These are phyloP conservation scores for Passiflora organensis DNA, from an alignment of 345 rosid species.

Conservation along the genomic window DNA sequence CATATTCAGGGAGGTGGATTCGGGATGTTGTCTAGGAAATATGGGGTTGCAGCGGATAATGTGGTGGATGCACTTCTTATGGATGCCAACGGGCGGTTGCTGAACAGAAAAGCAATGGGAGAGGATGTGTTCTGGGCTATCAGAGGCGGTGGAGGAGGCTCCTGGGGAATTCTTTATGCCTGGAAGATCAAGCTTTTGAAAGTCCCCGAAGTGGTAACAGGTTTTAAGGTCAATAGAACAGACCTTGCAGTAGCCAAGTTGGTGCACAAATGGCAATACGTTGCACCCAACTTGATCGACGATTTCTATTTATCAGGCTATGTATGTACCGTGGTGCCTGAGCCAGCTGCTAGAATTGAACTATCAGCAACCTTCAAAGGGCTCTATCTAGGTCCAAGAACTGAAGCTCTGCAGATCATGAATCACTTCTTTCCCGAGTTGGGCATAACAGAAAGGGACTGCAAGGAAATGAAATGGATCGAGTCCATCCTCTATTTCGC, in stretches of 20 bases:
- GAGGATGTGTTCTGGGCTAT: slow-evolving; percentile 31
- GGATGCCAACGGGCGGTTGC: slow-evolving; percentile 12
- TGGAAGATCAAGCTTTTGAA: slow-evolving; percentile 23
- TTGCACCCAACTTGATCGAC: slow-evolving; percentile 11
- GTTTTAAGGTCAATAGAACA: slow-evolving; percentile 17
- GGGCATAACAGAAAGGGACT: slow-evolving; percentile 12
- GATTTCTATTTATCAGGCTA: slow-evolving; percentile 24
- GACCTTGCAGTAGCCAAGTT: slow-evolving; percentile 8
- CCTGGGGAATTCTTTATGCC: slow-evolving; percentile 20
- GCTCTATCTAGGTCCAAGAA: slow-evolving; percentile 18
- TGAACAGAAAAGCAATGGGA: slow-evolving; percentile 23
- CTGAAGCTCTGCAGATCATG: slow-evolving; percentile 3
- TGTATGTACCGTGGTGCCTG: slow-evolving; percentile 18
- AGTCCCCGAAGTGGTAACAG: slow-evolving; percentile 14
- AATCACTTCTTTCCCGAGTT: slow-evolving; percentile 17
- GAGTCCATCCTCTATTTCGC: slow-evolving; percentile 22
- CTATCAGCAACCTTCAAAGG: slow-evolving; percentile 27
- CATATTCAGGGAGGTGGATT: slow-evolving; percentile 26
- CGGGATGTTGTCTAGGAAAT: slow-evolving; percentile 21
- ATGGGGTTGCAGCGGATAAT: slow-evolving; percentile 26
- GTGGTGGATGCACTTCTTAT: slow-evolving; percentile 24
- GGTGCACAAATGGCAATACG: slow-evolving; percentile 22
- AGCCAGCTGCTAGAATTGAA: slow-evolving; percentile 1
- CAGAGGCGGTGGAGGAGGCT: slow-evolving; percentile 28
- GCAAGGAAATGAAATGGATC: slow-evolving; percentile 28